Percentiles rank a stretch among this genome's conserved stretches.
Conservation (phyloP, 2,329 filamentous ascomycete genomes). For the Penicillium verrucosum region DNA sequence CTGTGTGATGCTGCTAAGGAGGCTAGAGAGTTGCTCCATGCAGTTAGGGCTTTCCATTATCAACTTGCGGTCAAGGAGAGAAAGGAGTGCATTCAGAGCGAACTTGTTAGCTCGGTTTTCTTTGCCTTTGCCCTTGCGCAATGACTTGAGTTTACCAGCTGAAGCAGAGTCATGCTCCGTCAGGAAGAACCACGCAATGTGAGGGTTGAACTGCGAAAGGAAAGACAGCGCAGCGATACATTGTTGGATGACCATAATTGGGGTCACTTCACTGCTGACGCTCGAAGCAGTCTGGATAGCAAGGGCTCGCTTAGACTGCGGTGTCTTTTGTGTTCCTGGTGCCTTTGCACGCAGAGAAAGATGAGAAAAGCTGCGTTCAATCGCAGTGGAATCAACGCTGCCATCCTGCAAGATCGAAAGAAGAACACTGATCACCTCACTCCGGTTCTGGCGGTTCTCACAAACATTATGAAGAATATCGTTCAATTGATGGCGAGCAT, state of each 20-base stretch:
- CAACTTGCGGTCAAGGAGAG: conserved; percentile 83
- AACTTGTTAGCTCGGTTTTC: conserved; percentile 82
- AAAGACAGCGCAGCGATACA: conserved; percentile 83
- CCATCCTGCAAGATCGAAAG: conserved; percentile 94
- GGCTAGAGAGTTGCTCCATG: conserved; percentile 86
- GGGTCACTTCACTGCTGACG: conserved; percentile 82
- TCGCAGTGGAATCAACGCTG: conserved; percentile 85
- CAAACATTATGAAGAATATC: conserved; percentile 87
- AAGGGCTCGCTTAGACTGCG: conserved; percentile 69
- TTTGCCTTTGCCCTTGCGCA: conserved; percentile 83
- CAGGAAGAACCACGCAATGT: conserved; percentile 87
- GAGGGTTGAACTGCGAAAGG: conserved; percentile 77
- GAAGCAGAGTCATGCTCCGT: conserved; percentile 84
- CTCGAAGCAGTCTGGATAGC: conserved; percentile 55
- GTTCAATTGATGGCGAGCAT: conserved; percentile 77
- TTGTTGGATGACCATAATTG: conserved; percentile 92
- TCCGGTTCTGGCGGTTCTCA: conserved; percentile 91
- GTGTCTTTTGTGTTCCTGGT: conserved; percentile 72
- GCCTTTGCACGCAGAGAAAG: conserved; percentile 88
- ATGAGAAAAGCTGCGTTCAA: conserved; percentile 93
- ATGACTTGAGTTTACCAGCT: conserved; percentile 70
- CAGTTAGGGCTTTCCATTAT: conserved; percentile 97
- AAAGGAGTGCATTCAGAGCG: conserved; percentile 85
- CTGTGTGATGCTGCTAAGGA: conserved; percentile 83
- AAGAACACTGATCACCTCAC: conserved; percentile 88